Percentiles rank a stretch among this genome's conserved stretches.
phyloP scores from a whole-genome alignment of 2,329 filamentous ascomycete genomes.

The Polytolypa hystricis region DNA sequence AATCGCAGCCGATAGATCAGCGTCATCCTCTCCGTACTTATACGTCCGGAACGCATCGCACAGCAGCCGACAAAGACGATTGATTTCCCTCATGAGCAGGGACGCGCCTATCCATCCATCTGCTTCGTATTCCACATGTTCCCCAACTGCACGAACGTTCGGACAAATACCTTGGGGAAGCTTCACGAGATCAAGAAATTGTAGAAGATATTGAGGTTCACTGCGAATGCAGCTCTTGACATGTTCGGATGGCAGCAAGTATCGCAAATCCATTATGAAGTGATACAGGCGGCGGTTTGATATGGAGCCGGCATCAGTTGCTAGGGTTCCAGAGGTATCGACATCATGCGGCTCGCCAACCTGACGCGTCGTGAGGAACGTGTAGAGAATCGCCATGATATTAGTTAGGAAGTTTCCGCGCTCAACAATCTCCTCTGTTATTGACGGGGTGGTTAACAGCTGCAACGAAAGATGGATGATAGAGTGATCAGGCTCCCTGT shows the following conservation, averaged over 20 bases:
- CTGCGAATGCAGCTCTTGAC: constrained; percentile 75
- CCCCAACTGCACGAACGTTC: constrained; percentile 79
- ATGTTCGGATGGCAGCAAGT: constrained; percentile 76
- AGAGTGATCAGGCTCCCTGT: constrained; percentile 92
- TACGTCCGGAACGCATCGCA: constrained; percentile 72
- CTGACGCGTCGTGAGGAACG: constrained; percentile 89
- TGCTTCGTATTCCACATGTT: constrained; percentile 96
- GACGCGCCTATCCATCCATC: constrained; percentile 97
- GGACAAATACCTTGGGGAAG: constrained; percentile 95
- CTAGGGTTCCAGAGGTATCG: constrained; percentile 71
- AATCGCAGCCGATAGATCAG: constrained; percentile 58
- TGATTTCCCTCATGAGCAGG: constrained; percentile 87
- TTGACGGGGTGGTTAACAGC: constrained; percentile 92
- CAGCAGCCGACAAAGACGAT: constrained; percentile 78
- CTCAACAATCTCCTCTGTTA: constrained; percentile 90
- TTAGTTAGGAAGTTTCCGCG: constrained; percentile 92
- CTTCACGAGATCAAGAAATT: constrained; percentile 92
- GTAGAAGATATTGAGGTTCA: constrained; percentile 78
- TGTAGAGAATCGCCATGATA: constrained; percentile 91
- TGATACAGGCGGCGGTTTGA: constrained; percentile 95
- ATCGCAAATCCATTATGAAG: constrained; percentile 91
- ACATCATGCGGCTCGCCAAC: constrained; percentile 90
- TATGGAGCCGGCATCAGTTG: constrained; percentile 88
- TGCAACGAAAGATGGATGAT: constrained; percentile 97
- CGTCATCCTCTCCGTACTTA: constrained; percentile 51